A percentile compares a stretch with the other conserved stretches of the same genome.
Evolutionary conservation across 331 rosid species (phyloP).

Genomic region (Phaseolus coccineus): DNA sequence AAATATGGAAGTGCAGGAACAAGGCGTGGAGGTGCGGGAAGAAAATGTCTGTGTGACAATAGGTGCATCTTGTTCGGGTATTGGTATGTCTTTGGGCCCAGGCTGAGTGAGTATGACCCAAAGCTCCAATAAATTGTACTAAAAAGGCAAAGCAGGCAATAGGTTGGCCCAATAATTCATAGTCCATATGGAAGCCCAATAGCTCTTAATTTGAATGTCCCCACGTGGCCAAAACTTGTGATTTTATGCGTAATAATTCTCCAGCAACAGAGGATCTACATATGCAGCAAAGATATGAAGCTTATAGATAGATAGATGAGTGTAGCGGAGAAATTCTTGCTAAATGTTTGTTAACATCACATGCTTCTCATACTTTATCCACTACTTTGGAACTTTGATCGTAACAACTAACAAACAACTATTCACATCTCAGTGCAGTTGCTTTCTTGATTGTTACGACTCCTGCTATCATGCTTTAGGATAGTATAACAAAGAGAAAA

Average conservation of each 20-base stretch:
- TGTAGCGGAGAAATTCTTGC: constrained; percentile 7
- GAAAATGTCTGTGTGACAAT: neutral
- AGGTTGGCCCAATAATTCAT: constrained; percentile 10
- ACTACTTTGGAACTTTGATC: neutral
- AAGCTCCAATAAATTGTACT: neutral
- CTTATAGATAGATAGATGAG: neutral
- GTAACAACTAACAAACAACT: neutral
- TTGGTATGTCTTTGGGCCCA: neutral
- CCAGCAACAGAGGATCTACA: neutral
- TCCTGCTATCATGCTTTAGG: constrained; percentile 3
- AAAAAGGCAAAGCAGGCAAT: neutral
- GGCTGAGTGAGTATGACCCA: neutral
- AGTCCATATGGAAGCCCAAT: neutral
- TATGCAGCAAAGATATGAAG: neutral
- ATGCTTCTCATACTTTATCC: neutral
- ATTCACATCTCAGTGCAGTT: constrained; percentile 25
- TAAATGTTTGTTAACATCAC: neutral
- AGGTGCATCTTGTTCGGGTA: neutral
- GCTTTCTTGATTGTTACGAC: constrained; percentile 18
- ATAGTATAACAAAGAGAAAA: neutral
- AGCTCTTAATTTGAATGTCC: neutral
- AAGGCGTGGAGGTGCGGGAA: too few species aligned
- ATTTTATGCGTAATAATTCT: neutral
- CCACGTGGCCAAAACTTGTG: neutral
- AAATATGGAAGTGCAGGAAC: too few species aligned